Base-by-base conservation (phyloP, 176 grass and related monocot genomes). In the Rhynchospora breviuscula region DNA sequence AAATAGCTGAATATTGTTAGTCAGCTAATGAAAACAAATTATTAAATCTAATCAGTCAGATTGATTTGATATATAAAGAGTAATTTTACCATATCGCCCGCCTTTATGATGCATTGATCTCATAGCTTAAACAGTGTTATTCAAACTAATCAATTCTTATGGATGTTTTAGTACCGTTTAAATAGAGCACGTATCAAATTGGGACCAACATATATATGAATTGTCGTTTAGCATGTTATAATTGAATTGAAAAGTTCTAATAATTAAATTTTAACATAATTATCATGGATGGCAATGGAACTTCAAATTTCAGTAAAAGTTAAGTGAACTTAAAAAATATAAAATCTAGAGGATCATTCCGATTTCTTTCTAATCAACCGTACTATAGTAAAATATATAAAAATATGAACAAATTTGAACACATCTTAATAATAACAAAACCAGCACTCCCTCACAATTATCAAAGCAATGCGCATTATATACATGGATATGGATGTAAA, bases 401-500 rank as follows among this genome's bases (percentile, higher is more conserved):
- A 47, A 72, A 48, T 23, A 61, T n/a, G 2, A 18, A 61, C 45
- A 62, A 12, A 46, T 60, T 62, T 43, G 43, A 43, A 62, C 59
- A 35, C 49, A 40, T 35, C 40, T 15, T 35, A 71, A 71, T 18
- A 79, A 57, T 17, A 35, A 59, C 25, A 33, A 31, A 35, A 45
- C 18, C 0, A 59, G 1, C 59, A 62, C 12, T 80, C 6, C 17
- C 4, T 12, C 59, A 44, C 4, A 4, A 45, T 62, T 61, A 45
- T 8, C 19, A 10, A 81, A 47, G 2, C 7, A 46, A 47, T 63
- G 5, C 44, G 17, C 12, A 63, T 67, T 49, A 82, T 26, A 52
- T 26, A 52, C 13, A 33, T 81, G 44, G 43, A 81, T 18, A 81
- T 47, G 17, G n/a, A 81, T 23, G 57, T 11, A 79, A 64, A 81